Conservation (phyloP, 108 stramenopile species). For the Mayamaea pseudoterrestris region DNA sequence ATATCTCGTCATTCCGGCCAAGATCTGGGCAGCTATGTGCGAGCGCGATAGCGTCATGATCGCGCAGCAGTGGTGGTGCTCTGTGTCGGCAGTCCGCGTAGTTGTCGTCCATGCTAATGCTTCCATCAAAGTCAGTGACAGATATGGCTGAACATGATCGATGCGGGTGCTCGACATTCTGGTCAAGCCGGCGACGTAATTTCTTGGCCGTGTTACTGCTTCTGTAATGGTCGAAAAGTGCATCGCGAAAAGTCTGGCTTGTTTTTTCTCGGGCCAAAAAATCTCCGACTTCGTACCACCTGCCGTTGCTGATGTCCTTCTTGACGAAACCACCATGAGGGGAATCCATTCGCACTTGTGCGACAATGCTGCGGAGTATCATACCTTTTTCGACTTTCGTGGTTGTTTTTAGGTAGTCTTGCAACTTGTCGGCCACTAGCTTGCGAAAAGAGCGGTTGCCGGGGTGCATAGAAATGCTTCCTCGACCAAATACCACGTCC, state of each 20-base stretch:
- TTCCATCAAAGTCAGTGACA: too few species aligned
- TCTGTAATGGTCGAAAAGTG: constrained; percentile 14
- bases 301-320: constrained; percentile 15
- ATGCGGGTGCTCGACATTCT: too few species aligned
- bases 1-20: too few species aligned
- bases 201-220: constrained; percentile 22
- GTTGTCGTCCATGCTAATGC: too few species aligned
- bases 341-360: constrained; percentile 7
- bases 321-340: constrained; percentile 22
- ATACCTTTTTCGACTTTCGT: constrained; percentile 17
- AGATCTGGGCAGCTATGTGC: too few species aligned
- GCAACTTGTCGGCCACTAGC: constrained; percentile 8
- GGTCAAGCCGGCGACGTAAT: constrained; percentile 2
- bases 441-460: constrained; percentile 15
- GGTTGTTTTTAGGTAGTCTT: constrained; percentile 6
- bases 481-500: constrained; percentile 1
- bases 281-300: constrained; percentile 22
- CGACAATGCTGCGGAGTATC: constrained; percentile 13
- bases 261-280: constrained; percentile 23
- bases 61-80: too few species aligned
- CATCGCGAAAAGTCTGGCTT: constrained; percentile 24
- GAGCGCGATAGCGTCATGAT: too few species aligned
- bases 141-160: too few species aligned
- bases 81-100: too few species aligned
- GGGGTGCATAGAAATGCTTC: background rate